Conservation (phyloP, 148 eudicot genomes). For the Oxyria digyna region DNA sequence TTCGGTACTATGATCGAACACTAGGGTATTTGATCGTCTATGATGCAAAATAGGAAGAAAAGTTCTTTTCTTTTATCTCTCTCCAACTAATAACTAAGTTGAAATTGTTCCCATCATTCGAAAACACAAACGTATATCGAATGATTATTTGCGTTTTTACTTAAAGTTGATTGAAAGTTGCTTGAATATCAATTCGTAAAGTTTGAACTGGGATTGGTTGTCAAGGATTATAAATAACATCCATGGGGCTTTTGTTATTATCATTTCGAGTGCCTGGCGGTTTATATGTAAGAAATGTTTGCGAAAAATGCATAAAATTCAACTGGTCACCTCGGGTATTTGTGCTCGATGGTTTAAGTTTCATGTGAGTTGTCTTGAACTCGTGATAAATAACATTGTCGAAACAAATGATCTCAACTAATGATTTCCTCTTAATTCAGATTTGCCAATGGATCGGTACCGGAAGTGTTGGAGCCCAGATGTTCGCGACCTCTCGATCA, state of each 20-base stretch:
- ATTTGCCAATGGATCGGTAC: slow-evolving; percentile 35
- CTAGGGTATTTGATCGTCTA: too few relatives aligned
- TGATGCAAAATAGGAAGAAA: too few relatives aligned
- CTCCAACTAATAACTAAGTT: too few relatives aligned
- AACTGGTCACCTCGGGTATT: neutral
- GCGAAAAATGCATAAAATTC: neutral
- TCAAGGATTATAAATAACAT: neutral
- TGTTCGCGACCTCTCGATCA: too few relatives aligned
- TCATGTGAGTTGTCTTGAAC: neutral
- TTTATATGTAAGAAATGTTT: neutral
- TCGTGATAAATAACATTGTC: neutral
- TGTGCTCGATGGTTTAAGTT: too few relatives aligned
- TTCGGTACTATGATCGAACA: too few relatives aligned
- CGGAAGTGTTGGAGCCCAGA: too few relatives aligned
- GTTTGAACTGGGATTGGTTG: neutral
- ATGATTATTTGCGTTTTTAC: neutral
- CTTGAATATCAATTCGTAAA: neutral
- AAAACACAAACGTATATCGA: too few relatives aligned
- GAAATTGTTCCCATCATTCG: too few relatives aligned
- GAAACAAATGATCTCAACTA: neutral
- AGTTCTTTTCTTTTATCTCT: too few relatives aligned
- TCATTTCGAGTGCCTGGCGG: neutral
- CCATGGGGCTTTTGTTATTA: neutral
- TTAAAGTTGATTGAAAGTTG: too few relatives aligned
- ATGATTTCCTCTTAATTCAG: neutral